A percentile compares a stretch with the other conserved stretches of the same genome.
phyloP scores from a whole-genome alignment of 2,329 filamentous ascomycete species.

The Epichloe baconii region DNA sequence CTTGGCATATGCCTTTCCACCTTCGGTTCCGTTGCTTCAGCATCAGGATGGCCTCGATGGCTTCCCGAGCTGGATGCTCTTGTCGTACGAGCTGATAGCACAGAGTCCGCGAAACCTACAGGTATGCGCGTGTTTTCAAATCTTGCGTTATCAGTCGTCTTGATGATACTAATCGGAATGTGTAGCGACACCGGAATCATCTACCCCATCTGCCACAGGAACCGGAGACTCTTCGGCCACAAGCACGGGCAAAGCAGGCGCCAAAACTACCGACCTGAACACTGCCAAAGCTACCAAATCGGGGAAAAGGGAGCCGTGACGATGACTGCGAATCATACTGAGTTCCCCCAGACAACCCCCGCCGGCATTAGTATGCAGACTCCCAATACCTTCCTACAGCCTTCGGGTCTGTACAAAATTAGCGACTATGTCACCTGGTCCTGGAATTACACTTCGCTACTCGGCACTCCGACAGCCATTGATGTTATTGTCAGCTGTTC shows the following conservation, averaged over 20 bases:
- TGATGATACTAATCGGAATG: background rate
- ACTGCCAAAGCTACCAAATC: constrained; percentile 19
- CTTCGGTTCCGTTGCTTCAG: constrained; percentile 34
- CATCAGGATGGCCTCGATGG: constrained; percentile 44
- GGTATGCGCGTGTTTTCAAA: constrained; percentile 4
- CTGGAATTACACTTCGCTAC: constrained; percentile 54
- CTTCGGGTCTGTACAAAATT: constrained; percentile 44
- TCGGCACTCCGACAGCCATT: constrained; percentile 44
- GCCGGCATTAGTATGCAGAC: constrained; percentile 41
- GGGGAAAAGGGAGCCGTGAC: constrained; percentile 13
- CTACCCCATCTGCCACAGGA: constrained; percentile 7
- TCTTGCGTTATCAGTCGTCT: background rate
- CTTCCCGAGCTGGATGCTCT: constrained; percentile 39
- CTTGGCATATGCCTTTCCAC: constrained; percentile 38
- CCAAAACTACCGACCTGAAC: constrained; percentile 27
- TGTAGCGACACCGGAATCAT: constrained; percentile 1
- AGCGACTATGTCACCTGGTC: constrained; percentile 45
- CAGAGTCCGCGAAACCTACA: constrained; percentile 5
- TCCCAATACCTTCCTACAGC: constrained; percentile 31
- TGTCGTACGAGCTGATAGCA: constrained; percentile 34
- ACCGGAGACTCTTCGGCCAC: background rate
- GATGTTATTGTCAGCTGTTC: constrained; percentile 47
- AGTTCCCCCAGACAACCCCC: constrained; percentile 29
- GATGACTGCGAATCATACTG: constrained; percentile 21
- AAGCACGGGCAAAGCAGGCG: constrained; percentile 6